Percentiles rank a stretch among this genome's conserved stretches.
Evolutionary conservation across 1,139 yeast species (phyloP).

Genomic region (Blastobotrys niveus): DNA sequence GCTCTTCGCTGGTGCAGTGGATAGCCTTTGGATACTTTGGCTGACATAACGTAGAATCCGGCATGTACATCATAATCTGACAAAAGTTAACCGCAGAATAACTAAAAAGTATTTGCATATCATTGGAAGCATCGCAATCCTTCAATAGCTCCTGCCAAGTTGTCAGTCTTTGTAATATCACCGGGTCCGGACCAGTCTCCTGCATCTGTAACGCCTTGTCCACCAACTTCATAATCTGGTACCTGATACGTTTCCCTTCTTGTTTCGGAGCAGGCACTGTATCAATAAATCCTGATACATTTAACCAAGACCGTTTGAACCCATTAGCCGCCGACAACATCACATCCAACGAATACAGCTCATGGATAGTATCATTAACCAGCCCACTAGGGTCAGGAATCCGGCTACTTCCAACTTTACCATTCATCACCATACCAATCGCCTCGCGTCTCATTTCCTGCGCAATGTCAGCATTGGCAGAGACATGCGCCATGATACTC

Average conservation of each 20-base stretch:
- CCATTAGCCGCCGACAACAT: constrained; percentile 9
- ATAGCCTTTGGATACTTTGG: constrained; percentile 5
- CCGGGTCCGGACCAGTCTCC: background rate
- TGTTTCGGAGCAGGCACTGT: background rate
- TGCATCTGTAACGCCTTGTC: background rate
- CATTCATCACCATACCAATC: constrained; percentile 1
- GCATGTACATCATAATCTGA: constrained; percentile 7
- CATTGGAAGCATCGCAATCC: background rate
- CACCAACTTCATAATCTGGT: constrained; percentile 7
- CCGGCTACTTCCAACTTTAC: background rate
- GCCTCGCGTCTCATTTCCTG: constrained; percentile 3
- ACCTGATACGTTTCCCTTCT: background rate
- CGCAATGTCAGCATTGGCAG: constrained; percentile 1
- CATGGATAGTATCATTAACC: constrained; percentile 9
- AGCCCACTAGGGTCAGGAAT: background rate
- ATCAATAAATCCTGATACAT: background rate
- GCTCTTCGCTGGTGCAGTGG: background rate
- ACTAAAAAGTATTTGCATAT: constrained; percentile 1
- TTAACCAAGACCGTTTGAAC: constrained; percentile 2
- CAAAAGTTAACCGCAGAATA: constrained; percentile 7
- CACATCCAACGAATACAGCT: constrained; percentile 8
- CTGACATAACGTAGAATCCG: constrained; percentile 7
- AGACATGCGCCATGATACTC: constrained; percentile 4
- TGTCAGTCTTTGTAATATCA: background rate
- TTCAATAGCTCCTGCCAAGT: constrained; percentile 10